These are phyloP conservation scores for Xylaria bambusicola DNA, from an alignment of 495 filamentous ascomycete species.

Conservation along the genomic window DNA sequence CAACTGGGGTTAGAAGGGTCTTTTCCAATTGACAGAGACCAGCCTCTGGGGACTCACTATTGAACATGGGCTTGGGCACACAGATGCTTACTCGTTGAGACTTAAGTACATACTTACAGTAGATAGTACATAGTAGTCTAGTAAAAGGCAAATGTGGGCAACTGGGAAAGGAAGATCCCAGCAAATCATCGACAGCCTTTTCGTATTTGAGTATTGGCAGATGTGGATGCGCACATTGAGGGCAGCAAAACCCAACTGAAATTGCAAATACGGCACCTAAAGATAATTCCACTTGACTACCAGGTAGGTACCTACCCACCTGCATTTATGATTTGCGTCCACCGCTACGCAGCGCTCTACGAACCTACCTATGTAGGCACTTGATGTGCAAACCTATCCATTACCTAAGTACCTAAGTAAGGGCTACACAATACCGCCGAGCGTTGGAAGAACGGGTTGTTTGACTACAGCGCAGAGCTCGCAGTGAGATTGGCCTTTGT, in stretches of 20 bases:
- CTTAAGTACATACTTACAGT: too few relatives aligned
- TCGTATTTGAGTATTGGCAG: constrained; percentile 18
- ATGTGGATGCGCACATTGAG: not conserved
- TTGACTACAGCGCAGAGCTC: not conserved
- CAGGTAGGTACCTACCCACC: too few relatives aligned
- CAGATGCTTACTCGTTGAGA: too few relatives aligned
- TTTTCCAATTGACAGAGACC: too few relatives aligned
- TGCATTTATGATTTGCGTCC: too few relatives aligned
- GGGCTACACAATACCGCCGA: not conserved
- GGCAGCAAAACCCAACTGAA: not conserved
- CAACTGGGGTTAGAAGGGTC: not conserved
- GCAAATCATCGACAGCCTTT: constrained; percentile 7
- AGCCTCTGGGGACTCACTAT: too few relatives aligned
- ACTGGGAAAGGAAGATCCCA: constrained; percentile 8
- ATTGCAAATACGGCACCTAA: constrained; percentile 22
- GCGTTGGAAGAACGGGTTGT: not conserved
- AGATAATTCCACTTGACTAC: too few relatives aligned
- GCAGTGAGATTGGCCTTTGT: not conserved
- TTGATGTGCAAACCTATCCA: too few relatives aligned
- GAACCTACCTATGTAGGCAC: too few relatives aligned
- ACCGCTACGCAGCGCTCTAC: too few relatives aligned
- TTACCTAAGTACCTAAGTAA: not conserved
- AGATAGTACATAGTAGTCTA: too few relatives aligned
- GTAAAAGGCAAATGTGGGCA: not conserved
- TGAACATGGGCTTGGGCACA: too few relatives aligned